phyloP scores from a whole-genome alignment of 129 eudicot species.

The Solidago caesia region DNA sequence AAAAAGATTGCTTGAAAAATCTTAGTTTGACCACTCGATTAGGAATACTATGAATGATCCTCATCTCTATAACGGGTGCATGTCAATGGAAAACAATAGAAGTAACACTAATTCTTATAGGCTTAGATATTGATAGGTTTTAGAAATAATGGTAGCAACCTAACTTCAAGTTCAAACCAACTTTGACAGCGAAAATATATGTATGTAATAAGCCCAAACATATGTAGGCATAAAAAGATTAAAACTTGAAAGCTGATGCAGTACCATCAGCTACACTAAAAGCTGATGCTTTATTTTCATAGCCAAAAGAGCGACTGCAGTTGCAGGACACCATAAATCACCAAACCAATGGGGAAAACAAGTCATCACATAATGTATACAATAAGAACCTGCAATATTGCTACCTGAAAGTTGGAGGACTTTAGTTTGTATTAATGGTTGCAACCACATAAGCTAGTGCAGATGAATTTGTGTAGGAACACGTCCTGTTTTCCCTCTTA shows the following conservation, averaged over 20 bases:
- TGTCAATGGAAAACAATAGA: too few relatives aligned
- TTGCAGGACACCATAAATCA: conserved; percentile 5
- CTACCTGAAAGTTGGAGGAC: conserved; percentile 53
- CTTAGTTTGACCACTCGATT: too few relatives aligned
- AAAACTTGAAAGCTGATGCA: conserved; percentile 21
- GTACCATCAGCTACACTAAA: conserved; percentile 39
- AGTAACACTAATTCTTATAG: too few relatives aligned
- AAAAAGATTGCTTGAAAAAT: too few relatives aligned
- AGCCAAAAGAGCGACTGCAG: conserved; percentile 53
- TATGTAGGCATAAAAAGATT: too few relatives aligned
- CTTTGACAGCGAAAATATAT: too few relatives aligned
- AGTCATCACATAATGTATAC: neutral
- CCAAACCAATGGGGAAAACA: neutral
- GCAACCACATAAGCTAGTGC: conserved; percentile 38
- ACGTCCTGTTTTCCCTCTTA: conserved; percentile 72
- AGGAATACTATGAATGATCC: too few relatives aligned
- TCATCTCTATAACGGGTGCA: too few relatives aligned
- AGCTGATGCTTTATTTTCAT: conserved; percentile 48
- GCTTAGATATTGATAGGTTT: too few relatives aligned
- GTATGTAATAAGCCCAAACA: too few relatives aligned
- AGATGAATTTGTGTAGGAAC: conserved; percentile 45
- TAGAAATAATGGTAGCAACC: too few relatives aligned
- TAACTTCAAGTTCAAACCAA: too few relatives aligned
- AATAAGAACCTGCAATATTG: neutral
- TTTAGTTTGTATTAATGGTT: conserved; percentile 41